Conservation (phyloP, 345 rosid species). For the Abelmoschus esculentus region DNA sequence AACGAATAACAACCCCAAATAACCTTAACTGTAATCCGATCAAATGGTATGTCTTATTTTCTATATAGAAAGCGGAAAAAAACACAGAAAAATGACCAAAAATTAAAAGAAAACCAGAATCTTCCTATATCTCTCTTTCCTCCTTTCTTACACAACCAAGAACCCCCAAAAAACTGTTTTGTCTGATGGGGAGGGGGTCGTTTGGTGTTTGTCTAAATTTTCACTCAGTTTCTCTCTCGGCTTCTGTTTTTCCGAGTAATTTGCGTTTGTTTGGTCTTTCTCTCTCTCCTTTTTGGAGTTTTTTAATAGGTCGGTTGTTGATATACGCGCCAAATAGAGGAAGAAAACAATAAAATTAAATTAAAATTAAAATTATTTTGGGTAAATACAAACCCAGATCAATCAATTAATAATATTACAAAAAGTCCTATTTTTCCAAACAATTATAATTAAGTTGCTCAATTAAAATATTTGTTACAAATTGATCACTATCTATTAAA, state of each 20-base stretch:
- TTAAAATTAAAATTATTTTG: no score
- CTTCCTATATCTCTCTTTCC: constrained; percentile 7
- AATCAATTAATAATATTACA: no score
- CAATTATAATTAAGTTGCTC: no score
- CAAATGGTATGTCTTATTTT: constrained; percentile 22
- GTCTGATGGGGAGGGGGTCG: neutral
- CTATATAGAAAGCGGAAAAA: neutral
- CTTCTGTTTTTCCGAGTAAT: constrained; percentile 23
- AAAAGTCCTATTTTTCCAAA: no score
- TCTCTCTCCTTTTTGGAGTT: constrained; percentile 8
- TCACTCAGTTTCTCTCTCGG: constrained; percentile 3
- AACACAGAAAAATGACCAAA: neutral
- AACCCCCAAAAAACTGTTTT: neutral
- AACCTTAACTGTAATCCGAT: constrained; percentile 26
- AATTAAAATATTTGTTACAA: no score
- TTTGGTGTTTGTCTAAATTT: neutral
- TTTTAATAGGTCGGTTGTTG: constrained; percentile 30
- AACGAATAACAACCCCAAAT: constrained; percentile 1
- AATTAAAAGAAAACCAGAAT: constrained; percentile 9
- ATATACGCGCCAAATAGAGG: constrained; percentile 58
- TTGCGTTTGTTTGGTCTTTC: constrained; percentile 33
- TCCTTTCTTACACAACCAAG: constrained; percentile 22
- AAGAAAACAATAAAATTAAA: constrained; percentile 13
- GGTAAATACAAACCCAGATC: no score
- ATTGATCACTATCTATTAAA: no score